Base-by-base conservation (phyloP, 2,329 filamentous ascomycete species). In the Drechslerella coelobrocha region DNA sequence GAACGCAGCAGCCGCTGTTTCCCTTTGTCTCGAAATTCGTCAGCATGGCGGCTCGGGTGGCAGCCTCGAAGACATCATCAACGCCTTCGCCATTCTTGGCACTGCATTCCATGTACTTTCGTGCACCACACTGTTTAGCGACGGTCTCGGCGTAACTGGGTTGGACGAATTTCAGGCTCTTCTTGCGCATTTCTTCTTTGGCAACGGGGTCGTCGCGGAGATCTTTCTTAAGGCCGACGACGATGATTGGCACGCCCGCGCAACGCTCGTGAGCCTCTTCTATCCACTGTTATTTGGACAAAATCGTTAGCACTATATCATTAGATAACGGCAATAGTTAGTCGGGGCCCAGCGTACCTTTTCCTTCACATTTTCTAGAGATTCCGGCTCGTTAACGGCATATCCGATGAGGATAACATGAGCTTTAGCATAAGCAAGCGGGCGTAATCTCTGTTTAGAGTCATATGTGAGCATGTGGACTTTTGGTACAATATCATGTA, bases 381-480 rank as follows among this genome's bases (percentile, higher is more conserved):
- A 97, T 81, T 99, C 94, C 21, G 93, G 93, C 19, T 91, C 93
- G 77, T 97, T 94, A 78, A 99, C 86, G 26, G 92, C 91, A 79
- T 97, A 99, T 37, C 92, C 94, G 80, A 99, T 94, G 73, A 99
- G 82, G 75, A 99, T 93, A 75, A 99, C 92, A 79, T 99, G 94
- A 66, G 94, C 94, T 82, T 97, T 96, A 53, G 92, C 90, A 79
- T 99, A 99, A 73, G 94, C 94, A 55, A 99, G 84, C 56, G 94
- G 94, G 73, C 94, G 89, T 81, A 99, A 83, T 78, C 94, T 86
- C 80, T 76, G 60, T 69, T 39, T 21, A 29, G 8, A 2, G 29
- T 63, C 50, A 71, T 37, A 51, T 9, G 21, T 7, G 21, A 10
- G 24, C 14, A 45, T 24, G 6, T 12, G n/a, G 10, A 8, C 2